Conservation (phyloP, 805 yeast species). For the Wickerhamomyces hampshirensis region DNA sequence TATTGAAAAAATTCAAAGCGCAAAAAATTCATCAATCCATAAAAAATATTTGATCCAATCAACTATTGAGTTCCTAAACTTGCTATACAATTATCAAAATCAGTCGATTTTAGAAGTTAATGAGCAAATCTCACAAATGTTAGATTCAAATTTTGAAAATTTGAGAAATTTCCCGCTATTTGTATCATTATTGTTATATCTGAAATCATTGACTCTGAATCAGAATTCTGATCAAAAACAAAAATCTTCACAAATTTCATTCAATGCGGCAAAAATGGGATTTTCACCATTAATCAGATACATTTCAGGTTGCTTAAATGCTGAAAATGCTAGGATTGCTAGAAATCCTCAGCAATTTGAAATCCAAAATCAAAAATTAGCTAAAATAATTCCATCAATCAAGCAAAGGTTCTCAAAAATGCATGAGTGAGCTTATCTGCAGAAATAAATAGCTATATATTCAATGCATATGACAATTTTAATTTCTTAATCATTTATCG, state of each 20-base stretch:
- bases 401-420: conserved; percentile 1
- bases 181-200: conserved; percentile 17
- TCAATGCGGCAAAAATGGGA: conserved; percentile 24
- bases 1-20: conserved; percentile 2
- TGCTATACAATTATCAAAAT: conserved; percentile 15
- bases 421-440: conserved; percentile 1
- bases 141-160: conserved; percentile 11
- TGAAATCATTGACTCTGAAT: conserved; percentile 21
- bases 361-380: conserved; percentile 20
- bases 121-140: conserved; percentile 6
- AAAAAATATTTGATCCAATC: conserved; percentile 13
- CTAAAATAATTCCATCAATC: conserved; percentile 10
- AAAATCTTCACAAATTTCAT: conserved; percentile 24
- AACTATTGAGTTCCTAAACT: conserved; percentile 7
- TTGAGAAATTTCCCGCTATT: conserved; percentile 18
- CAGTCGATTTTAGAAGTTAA: conserved; percentile 15
- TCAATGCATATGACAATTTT: too few species aligned
- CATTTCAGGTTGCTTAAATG: conserved; percentile 20
- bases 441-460: not conserved
- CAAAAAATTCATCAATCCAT: conserved; percentile 5
- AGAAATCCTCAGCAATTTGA: conserved; percentile 21
- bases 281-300: conserved; percentile 22
- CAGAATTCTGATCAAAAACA: conserved; percentile 26
- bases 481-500: too few species aligned
- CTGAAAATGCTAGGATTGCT: conserved; percentile 19